Base-by-base conservation (phyloP, 306 rosid genomes). In the Dalbergia cochinchinensis region DNA sequence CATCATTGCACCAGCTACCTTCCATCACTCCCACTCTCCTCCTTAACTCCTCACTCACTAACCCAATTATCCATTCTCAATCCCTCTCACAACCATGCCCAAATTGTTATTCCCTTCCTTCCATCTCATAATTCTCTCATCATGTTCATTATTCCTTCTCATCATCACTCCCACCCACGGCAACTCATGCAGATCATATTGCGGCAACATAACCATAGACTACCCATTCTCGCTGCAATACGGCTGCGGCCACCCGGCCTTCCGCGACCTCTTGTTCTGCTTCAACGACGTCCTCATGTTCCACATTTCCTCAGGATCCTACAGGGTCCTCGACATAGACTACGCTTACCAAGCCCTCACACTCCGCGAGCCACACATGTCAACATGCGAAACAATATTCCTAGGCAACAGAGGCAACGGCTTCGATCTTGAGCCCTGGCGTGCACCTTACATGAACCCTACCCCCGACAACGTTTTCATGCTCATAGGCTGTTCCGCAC, bases 181-280 rank as follows among this genome's bases (percentile, higher is more conserved):
- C 9, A 85, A 80, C 80, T 13, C 90, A 33, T 96, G 99, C 71
- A 80, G 98, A 60, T 91, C 98, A 13, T 96, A 85, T 35, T 96
- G 99, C 48, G 99, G 98, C 16, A 96, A 96, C 88, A 77, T 96
- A 74, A 96, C 97, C 69, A 50, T 96, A 22, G 98, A 91, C 60
- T 96, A 96, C 83, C 99, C 99, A 7, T 96, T 96, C 59, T 85
- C 97, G 0, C 86, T 90, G 65, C 87, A 86, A 22, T 64, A 89
- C 54, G 99, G 99, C 0, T 96, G 98, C 57, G 99, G 99, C n/a
- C 99, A 96, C 85, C 98, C 96, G 0, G 98, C 98, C 44, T 96
- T 88, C 69, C 90, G 93, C 9, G 98, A 96, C n/a, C 96, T 96
- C 14, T 79, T 96, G 5, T 96, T 78, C 74, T 96, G 99, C 87